These are phyloP conservation scores for Solanum clarkiae DNA, from an alignment of 257 asterid genomes.

Conservation along the genomic window DNA sequence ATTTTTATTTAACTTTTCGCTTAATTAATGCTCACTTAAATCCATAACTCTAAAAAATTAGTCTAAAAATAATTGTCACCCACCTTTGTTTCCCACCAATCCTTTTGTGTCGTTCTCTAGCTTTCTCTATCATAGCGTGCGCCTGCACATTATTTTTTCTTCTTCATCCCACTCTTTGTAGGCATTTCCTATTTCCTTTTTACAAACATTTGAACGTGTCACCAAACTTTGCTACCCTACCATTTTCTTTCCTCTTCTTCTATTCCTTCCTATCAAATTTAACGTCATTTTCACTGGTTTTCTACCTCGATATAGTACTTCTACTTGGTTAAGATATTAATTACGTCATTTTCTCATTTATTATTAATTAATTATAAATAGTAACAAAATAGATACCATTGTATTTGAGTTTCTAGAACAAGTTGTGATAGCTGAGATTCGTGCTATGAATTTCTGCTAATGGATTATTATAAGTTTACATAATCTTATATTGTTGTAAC, in stretches of 20 bases:
- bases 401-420: background rate
- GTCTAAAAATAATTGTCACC: background rate
- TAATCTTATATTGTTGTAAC: background rate
- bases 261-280: background rate
- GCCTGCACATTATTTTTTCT: background rate
- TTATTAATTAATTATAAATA: background rate
- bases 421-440: background rate
- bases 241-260: background rate
- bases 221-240: background rate
- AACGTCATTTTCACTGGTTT: background rate
- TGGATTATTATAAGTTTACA: background rate
- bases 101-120: conserved; percentile 11
- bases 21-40: too few species aligned
- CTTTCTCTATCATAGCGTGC: conserved; percentile 11
- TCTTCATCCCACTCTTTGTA: background rate
- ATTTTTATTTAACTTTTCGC: too few species aligned
- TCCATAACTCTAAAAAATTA: too few species aligned
- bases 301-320: background rate
- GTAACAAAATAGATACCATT: background rate
- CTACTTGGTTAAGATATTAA: background rate
- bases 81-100: conserved; percentile 29
- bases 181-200: background rate
- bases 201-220: background rate
- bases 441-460: background rate
- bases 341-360: background rate